A percentile compares a stretch with the other conserved stretches of the same genome.
These are phyloP conservation scores for Castanea sativa DNA, from an alignment of 306 rosid species.

Conservation along the genomic window DNA sequence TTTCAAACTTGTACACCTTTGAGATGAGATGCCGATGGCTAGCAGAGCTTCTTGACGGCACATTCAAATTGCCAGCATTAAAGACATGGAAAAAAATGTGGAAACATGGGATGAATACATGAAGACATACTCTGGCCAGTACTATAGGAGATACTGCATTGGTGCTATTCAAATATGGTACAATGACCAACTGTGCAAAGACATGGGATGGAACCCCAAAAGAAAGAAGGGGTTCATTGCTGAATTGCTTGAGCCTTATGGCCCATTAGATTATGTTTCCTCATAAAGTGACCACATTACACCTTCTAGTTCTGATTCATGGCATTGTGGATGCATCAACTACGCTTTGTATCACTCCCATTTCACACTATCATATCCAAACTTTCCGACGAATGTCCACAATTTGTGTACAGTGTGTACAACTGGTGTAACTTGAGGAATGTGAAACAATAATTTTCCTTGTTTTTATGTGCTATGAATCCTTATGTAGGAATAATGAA, in stretches of 20 bases:
- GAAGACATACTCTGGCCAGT: slow-evolving; percentile 32
- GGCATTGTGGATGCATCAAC: too few species aligned
- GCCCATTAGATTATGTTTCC: slow-evolving; percentile 52
- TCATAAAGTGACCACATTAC: not conserved
- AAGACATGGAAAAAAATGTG: slow-evolving; percentile 57
- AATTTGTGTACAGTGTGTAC: too few species aligned
- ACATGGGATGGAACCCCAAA: slow-evolving; percentile 65
- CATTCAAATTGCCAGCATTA: slow-evolving; percentile 48
- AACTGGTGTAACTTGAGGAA: too few species aligned
- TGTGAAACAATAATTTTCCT: too few species aligned
- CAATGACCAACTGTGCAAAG: slow-evolving; percentile 61
- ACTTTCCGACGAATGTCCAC: too few species aligned
- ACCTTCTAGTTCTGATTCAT: too few species aligned
- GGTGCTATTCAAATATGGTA: slow-evolving; percentile 50
- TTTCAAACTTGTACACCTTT: slow-evolving; percentile 46
- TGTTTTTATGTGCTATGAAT: too few species aligned
- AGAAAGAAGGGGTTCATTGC: slow-evolving; percentile 60
- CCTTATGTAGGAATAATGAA: too few species aligned
- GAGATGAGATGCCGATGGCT: slow-evolving; percentile 72
- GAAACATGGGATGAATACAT: slow-evolving; percentile 36
- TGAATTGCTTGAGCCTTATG: slow-evolving; percentile 61
- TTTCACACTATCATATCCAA: too few species aligned
- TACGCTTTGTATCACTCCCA: too few species aligned
- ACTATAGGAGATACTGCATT: slow-evolving; percentile 48
- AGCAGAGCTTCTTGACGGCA: slow-evolving; percentile 56